Evolutionary conservation across 2,329 filamentous ascomycete genomes (phyloP), one percentile per base, ranked within the genome.

Genomic region (Cladosporium sp.): DNA sequence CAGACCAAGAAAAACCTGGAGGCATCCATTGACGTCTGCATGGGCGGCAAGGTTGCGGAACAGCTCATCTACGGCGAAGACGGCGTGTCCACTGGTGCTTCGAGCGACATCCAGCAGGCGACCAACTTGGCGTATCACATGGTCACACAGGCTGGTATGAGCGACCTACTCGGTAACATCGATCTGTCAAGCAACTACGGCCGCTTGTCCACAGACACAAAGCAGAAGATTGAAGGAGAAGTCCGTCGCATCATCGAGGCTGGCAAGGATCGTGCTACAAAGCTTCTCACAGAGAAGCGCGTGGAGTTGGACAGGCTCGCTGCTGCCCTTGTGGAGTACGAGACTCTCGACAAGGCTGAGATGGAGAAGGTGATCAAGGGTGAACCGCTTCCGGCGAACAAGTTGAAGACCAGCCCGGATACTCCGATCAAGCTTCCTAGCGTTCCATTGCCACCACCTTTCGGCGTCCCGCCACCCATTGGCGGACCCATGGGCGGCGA

Each of bases 1-100:
- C 88, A 88, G 78, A 91, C 91, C n/a, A 92, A 93, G 72, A 87
- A 88, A 65, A 92, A 99, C 76, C 93, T 93, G 73, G 83, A 93
- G 71, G 89, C 92, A 38, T 83, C 88, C 62, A 92, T 97, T 67
- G 92, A 93, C 73, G 87, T 93, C 28, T 86, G 86, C 44, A 89
- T 97, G 81, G 93, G 92, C 71, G 93, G 93, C 65, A 95, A 94
- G 78, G 91, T 93, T 71, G 93, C 90, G 0, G 93, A 97, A 77
- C 93, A 98, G 80, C 87, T 99, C 70, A 88, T 95, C 61, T 99
- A 93, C 74, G 95, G 95, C 32, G 83, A 89, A n/a, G 92, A 97
- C 71, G 91, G 92, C 71, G 93, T 98, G 49, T 96, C 93, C 0
- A 94, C 90, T 71, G 95, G 95, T 69, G 93, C 93, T 65, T 91